Evolutionary conservation across 1,284 basidiomycete species (phyloP).

Genomic region (Bondarzewia mesenterica): DNA sequence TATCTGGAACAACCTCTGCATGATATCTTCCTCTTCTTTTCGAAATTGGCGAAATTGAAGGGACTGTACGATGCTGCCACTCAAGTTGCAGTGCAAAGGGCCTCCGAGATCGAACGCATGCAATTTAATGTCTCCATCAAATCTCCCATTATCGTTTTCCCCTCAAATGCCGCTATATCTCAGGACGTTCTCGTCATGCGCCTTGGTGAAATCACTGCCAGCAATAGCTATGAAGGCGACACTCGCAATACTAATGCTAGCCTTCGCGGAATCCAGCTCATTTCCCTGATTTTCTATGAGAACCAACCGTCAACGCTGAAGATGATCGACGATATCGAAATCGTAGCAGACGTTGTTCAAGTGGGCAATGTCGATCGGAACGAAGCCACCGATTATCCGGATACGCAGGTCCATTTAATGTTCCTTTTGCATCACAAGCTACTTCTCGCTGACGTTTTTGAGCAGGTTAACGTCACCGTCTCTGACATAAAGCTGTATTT

Average conservation of each 20-base stretch:
- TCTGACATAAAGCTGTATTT: constrained; percentile 88
- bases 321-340: constrained; percentile 89
- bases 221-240: constrained; percentile 67
- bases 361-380: constrained; percentile 37
- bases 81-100: constrained; percentile 86
- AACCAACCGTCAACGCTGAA: constrained; percentile 53
- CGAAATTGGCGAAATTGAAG: constrained; percentile 87
- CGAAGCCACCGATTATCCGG: constrained; percentile 45
- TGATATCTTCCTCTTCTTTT: constrained; percentile 78
- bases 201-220: constrained; percentile 85
- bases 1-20: constrained; percentile 86
- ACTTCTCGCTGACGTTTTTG: constrained; percentile 2
- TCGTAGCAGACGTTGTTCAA: constrained; percentile 70
- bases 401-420: constrained; percentile 51
- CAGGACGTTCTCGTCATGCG: constrained; percentile 73
- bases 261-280: constrained; percentile 80
- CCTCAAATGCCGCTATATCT: constrained; percentile 58
- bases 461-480: constrained; percentile 66
- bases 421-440: background rate
- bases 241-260: constrained; percentile 69
- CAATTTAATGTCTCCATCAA: constrained; percentile 87
- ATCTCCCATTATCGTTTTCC: constrained; percentile 90
- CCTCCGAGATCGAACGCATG: constrained; percentile 86
- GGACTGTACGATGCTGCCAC: constrained; percentile 95
- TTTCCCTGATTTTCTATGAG: constrained; percentile 56